These are phyloP conservation scores for Vaucheria bursata DNA, from an alignment of 352 stramenopile genomes.

Conservation along the genomic window DNA sequence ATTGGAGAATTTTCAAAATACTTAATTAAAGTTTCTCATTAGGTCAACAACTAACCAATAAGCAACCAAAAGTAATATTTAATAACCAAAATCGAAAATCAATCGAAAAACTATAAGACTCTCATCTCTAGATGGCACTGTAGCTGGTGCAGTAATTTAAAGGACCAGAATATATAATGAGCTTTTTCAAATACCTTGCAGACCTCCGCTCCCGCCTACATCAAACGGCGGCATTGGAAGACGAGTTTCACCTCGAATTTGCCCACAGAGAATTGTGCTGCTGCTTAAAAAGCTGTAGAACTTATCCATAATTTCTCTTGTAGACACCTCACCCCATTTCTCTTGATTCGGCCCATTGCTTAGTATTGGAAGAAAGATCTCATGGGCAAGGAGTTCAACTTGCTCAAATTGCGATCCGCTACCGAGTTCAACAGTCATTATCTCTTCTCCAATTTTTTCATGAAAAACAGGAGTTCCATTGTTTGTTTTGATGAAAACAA, in stretches of 20 bases:
- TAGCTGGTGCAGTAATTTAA: neutral
- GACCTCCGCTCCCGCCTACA: slow-evolving; percentile 52
- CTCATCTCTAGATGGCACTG: neutral
- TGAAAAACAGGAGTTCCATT: slow-evolving; percentile 13
- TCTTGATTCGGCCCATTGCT: slow-evolving; percentile 87
- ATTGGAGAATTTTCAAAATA: no score
- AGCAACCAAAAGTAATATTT: no score
- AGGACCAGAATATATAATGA: neutral
- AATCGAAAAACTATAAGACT: neutral
- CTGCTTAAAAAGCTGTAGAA: slow-evolving; percentile 92
- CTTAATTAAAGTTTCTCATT: no score
- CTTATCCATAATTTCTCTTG: slow-evolving; percentile 89
- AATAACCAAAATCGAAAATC: no score
- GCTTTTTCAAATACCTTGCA: no score
- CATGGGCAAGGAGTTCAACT: slow-evolving; percentile 81
- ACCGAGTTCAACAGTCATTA: slow-evolving; percentile 55
- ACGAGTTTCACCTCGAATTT: slow-evolving; percentile 92
- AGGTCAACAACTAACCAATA: no score
- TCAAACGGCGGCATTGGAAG: slow-evolving; percentile 81
- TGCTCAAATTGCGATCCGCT: slow-evolving; percentile 82
- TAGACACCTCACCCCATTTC: slow-evolving; percentile 88
- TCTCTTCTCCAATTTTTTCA: slow-evolving; percentile 36
- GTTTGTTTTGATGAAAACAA: slow-evolving; percentile 52
- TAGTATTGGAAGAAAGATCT: slow-evolving; percentile 88
- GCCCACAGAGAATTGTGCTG: slow-evolving; percentile 87